Percentiles rank a stretch among this genome's conserved stretches.
These are phyloP conservation scores for Phytomonas sp. DNA, from an alignment of 208 protist species.

Conservation along the genomic window DNA sequence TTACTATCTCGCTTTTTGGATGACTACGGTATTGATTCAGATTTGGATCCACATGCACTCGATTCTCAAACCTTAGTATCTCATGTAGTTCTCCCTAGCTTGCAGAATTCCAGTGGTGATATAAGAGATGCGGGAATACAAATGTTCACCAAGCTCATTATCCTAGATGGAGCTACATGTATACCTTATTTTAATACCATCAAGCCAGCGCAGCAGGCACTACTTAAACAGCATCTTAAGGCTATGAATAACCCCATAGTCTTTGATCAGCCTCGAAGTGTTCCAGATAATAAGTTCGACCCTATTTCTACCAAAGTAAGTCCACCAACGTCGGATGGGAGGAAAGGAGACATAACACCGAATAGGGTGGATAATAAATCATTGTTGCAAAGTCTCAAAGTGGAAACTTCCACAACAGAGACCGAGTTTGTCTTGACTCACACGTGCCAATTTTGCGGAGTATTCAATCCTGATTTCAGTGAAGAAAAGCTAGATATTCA, in stretches of 20 bases:
- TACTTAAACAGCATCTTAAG: conserved; percentile 67
- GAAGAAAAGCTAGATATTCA: conserved; percentile 77
- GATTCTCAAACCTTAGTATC: conserved; percentile 39
- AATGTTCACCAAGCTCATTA: conserved; percentile 62
- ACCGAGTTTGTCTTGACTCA: conserved; percentile 19
- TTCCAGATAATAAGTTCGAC: not conserved
- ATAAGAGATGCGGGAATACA: conserved; percentile 64
- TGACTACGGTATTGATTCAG: conserved; percentile 38
- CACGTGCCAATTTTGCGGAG: conserved; percentile 86
- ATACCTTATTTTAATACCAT: conserved; percentile 32
- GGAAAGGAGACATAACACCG: not conserved
- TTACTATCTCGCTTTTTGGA: conserved; percentile 69
- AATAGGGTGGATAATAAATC: not conserved
- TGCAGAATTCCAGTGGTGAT: conserved; percentile 71
- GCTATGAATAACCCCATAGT: not conserved
- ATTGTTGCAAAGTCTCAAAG: not conserved
- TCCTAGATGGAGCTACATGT: conserved; percentile 22
- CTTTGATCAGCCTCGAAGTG: conserved; percentile 1
- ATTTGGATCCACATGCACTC: conserved; percentile 25
- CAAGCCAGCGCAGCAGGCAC: conserved; percentile 62
- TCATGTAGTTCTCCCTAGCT: conserved; percentile 45
- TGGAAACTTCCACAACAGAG: conserved; percentile 9
- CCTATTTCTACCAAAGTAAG: not conserved
- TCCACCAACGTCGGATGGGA: not conserved
- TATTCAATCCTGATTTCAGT: conserved; percentile 60